These are phyloP conservation scores for Cyberlindnera euphorbiae DNA, from an alignment of 805 yeast species.

Conservation along the genomic window DNA sequence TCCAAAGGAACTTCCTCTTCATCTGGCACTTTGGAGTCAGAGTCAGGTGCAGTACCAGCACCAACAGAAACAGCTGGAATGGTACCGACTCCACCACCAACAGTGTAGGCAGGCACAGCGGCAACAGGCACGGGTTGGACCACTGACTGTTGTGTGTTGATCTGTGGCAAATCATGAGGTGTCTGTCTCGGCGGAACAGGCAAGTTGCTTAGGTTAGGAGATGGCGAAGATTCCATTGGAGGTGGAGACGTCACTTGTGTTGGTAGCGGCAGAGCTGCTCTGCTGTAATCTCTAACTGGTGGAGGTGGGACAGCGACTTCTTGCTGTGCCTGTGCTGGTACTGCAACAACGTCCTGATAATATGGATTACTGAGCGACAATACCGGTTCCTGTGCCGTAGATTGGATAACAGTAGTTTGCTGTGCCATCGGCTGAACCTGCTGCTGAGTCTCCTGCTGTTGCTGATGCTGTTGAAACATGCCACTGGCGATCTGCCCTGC, in stretches of 20 bases:
- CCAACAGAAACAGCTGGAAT: slow-evolving; percentile 2
- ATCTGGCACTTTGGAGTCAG: too few species aligned
- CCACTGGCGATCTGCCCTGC: slow-evolving; percentile 13
- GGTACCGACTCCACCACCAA: slow-evolving; percentile 2
- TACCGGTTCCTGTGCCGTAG: background rate
- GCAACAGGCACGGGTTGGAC: background rate
- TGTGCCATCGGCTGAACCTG: background rate
- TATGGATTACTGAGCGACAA: background rate
- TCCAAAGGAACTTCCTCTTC: slow-evolving; percentile 13
- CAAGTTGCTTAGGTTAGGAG: slow-evolving; percentile 21
- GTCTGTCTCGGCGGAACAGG: slow-evolving; percentile 17
- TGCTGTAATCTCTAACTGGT: slow-evolving; percentile 11
- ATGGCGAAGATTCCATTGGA: slow-evolving; percentile 10
- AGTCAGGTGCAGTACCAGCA: too few species aligned
- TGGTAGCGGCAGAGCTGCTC: slow-evolving; percentile 8
- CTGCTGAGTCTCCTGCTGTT: background rate
- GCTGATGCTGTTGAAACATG: slow-evolving; percentile 3
- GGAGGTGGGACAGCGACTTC: slow-evolving; percentile 11
- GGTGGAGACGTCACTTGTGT: slow-evolving; percentile 3
- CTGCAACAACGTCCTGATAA: background rate
- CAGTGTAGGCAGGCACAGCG: background rate
- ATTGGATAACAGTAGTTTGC: background rate
- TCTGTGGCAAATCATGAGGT: slow-evolving; percentile 3
- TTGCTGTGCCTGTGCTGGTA: slow-evolving; percentile 3
- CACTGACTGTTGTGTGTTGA: background rate